Evolutionary conservation across 176 grass and related monocot species (phyloP).

Genomic region (Cenchrus purpureus): DNA sequence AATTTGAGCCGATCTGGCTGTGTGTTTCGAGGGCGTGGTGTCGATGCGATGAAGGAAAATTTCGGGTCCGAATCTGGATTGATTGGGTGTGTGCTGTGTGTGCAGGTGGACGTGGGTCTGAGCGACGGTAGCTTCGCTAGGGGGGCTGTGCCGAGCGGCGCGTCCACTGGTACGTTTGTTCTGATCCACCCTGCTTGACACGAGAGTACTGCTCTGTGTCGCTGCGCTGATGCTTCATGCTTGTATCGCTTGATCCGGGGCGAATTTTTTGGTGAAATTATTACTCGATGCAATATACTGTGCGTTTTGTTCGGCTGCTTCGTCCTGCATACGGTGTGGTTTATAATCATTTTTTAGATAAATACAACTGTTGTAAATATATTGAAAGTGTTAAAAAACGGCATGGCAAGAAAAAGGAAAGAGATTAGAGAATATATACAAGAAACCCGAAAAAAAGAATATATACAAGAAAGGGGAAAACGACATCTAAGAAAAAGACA

Average conservation of each 20-base stretch:
- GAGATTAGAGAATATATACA: too few species aligned
- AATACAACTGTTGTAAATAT: too few species aligned
- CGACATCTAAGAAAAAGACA: too few species aligned
- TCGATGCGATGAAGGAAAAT: neutral
- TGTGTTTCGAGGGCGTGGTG: too few species aligned
- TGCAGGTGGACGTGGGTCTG: conserved; percentile 67
- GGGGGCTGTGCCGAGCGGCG: conserved; percentile 88
- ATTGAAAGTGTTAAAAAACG: too few species aligned
- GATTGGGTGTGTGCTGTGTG: neutral
- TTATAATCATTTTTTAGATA: neutral
- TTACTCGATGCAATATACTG: neutral
- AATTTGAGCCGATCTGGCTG: neutral
- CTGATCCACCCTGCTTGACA: neutral
- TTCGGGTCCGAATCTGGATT: conserved; percentile 5
- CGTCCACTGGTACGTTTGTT: conserved; percentile 73
- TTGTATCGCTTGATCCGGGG: neutral
- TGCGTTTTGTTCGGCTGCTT: neutral
- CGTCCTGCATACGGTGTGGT: neutral
- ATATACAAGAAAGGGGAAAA: too few species aligned
- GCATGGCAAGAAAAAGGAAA: too few species aligned
- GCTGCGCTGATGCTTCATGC: too few species aligned
- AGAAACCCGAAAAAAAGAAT: too few species aligned
- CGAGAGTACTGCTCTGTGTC: neutral
- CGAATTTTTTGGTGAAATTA: neutral
- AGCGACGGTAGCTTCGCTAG: conserved; percentile 70